Conservation (phyloP, 2,329 filamentous ascomycete species). For the Pestalotiopsis fici region DNA sequence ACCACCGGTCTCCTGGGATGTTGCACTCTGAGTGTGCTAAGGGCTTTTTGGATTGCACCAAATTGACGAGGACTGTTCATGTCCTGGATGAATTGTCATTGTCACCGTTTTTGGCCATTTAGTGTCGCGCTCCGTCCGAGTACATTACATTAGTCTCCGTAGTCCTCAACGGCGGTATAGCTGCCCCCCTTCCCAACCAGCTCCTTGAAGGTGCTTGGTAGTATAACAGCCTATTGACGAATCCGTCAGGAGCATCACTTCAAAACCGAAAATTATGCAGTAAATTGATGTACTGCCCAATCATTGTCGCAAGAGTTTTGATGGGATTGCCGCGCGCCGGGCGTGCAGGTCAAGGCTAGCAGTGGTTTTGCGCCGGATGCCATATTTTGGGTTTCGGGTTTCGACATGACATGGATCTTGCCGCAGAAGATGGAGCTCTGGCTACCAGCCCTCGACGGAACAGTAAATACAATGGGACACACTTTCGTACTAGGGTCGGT, state of each 20-base stretch:
- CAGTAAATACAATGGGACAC: background rate
- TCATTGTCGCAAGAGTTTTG: slow-evolving; percentile 6
- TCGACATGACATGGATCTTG: background rate
- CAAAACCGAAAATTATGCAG: background rate
- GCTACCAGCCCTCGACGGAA: background rate
- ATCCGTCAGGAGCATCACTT: background rate
- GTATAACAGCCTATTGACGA: background rate
- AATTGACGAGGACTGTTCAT: slow-evolving; percentile 9
- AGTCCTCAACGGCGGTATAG: slow-evolving; percentile 9
- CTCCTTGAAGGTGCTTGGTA: slow-evolving; percentile 4
- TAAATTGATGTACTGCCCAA: too few relatives aligned
- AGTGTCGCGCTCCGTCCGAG: slow-evolving; percentile 9
- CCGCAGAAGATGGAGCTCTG: background rate
- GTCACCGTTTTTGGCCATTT: slow-evolving; percentile 9
- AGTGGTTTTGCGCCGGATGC: background rate
- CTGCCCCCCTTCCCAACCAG: slow-evolving; percentile 2
- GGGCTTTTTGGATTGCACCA: slow-evolving; percentile 8
- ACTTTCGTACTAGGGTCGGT: too few relatives aligned
- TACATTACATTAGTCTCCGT: slow-evolving; percentile 9
- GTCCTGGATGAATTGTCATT: slow-evolving; percentile 3
- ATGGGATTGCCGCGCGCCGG: slow-evolving; percentile 8
- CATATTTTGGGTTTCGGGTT: background rate
- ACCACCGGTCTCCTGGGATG: slow-evolving; percentile 8
- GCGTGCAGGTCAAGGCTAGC: slow-evolving; percentile 8
- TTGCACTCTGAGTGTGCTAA: background rate